Evolutionary conservation across 495 filamentous ascomycete species (phyloP), one percentile per base, ranked within the genome.

Genomic region (Penicillium coprophilum): DNA sequence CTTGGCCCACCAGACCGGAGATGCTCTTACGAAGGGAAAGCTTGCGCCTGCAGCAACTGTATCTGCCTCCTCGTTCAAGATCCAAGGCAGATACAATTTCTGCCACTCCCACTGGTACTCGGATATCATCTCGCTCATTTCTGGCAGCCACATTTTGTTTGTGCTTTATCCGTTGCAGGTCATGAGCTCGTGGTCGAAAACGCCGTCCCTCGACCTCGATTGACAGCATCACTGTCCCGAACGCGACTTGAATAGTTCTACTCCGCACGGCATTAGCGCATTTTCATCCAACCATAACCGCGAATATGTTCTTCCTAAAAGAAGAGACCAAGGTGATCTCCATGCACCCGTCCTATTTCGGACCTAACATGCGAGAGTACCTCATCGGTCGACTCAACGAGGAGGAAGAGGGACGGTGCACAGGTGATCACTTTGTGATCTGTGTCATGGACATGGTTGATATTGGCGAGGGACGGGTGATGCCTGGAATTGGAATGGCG

Each of bases 291-390:
- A 51, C 4, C 19, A 51, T 28, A 27, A 48, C 50, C 62, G 54
- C 50, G 46, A 62, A 41, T 2, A 98, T 97, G 94, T 98, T 97
- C 71, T 98, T 98, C 79, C 88, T 98, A 65, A 88, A 96, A 73
- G 89, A 95, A 60, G 87, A 97, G 68, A 91, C 96, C 75, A 91
- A 92, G 64, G 82, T 86, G 60, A 93, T 98, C 59, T 89, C 90
- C 49, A 82, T 98, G 62, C 95, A 98, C 70, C 94, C 94, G 31
- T 97, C 94, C 24, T 97, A 92, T 75, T 97, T 98, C 68, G 91
- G 91, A 55, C 84, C 88, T 36, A 88, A 92, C 63, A 92, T 96
- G 80, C 86, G 89, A 50, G 88, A 95, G 51, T 86, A 95, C 65
- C 85, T 98, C 8, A 90, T 87, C 39, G 85, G 85, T 49, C 88